Conservation (phyloP, 208 protist genomes). For the Vickermania spadyakhi region DNA sequence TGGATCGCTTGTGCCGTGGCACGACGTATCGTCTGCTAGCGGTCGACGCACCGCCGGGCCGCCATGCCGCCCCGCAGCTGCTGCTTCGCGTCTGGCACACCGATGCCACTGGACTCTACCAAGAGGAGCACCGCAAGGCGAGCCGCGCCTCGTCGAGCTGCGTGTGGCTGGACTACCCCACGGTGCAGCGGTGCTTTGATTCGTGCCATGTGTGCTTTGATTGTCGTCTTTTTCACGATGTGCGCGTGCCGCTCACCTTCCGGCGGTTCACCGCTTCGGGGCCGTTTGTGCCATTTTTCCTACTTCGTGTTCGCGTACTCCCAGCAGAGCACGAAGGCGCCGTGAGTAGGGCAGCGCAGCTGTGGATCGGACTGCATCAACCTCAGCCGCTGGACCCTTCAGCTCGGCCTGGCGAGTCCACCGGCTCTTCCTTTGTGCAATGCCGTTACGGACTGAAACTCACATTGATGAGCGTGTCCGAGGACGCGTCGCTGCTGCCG, state of each 20-base stretch:
- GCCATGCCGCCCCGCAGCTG: not conserved
- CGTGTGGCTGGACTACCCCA: conserved; percentile 26
- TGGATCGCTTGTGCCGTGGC: conserved; percentile 19
- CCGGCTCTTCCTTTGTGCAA: not conserved
- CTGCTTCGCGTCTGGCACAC: not conserved
- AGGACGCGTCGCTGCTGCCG: conserved; percentile 1
- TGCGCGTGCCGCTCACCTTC: conserved; percentile 30
- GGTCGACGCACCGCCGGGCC: not conserved
- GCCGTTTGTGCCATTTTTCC: conserved; percentile 17
- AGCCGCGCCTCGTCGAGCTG: conserved; percentile 1
- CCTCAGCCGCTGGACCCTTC: conserved; percentile 6
- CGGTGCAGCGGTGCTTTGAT: conserved; percentile 24
- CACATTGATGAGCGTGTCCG: conserved; percentile 26
- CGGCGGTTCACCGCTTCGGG: conserved; percentile 1
- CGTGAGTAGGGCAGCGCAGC: conserved; percentile 16
- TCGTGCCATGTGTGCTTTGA: conserved; percentile 52
- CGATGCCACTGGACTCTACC: not conserved
- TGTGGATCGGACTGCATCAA: conserved; percentile 66
- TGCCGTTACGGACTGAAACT: conserved; percentile 28
- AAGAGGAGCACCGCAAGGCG: not conserved
- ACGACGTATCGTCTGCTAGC: conserved; percentile 45
- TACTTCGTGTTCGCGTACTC: conserved; percentile 27
- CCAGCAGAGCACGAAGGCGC: not conserved
- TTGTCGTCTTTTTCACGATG: conserved; percentile 51
- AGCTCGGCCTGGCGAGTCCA: not conserved